These are phyloP conservation scores for Russula emetica DNA, from an alignment of 768 basidiomycete species.

Conservation along the genomic window DNA sequence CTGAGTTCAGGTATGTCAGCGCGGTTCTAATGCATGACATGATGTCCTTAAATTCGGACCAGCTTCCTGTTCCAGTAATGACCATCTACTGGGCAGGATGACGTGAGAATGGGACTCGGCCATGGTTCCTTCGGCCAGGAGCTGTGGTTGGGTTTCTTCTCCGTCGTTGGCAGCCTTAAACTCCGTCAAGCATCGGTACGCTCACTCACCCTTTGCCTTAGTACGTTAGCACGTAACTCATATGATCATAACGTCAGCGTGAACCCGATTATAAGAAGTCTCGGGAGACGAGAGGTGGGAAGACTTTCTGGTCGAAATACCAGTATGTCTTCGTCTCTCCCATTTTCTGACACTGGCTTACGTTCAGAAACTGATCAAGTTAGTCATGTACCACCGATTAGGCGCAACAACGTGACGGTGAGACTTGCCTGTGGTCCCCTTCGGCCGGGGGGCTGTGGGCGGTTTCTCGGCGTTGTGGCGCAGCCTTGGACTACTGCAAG, in stretches of 20 bases:
- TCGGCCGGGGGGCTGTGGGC: background rate
- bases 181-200: conserved; percentile 1
- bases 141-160: conserved; percentile 16
- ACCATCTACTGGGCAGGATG: background rate
- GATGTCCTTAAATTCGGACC: background rate
- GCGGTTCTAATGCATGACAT: background rate
- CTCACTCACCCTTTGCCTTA: background rate
- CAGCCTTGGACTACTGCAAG: background rate
- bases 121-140: conserved; percentile 22
- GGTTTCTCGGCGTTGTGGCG: background rate
- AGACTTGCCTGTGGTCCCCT: background rate
- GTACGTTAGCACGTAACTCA: background rate
- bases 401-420: background rate
- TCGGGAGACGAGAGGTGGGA: background rate
- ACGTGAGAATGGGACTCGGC: conserved; percentile 8
- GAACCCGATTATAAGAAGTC: background rate
- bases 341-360: background rate
- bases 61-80: background rate
- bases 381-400: background rate
- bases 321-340: background rate
- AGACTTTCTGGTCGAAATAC: background rate
- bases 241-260: background rate
- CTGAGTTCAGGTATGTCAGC: conserved; percentile 11
- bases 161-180: conserved; percentile 10
- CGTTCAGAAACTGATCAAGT: background rate